phyloP scores from a whole-genome alignment of 139 green algal genomes.

The Desmodesmus armatus region DNA sequence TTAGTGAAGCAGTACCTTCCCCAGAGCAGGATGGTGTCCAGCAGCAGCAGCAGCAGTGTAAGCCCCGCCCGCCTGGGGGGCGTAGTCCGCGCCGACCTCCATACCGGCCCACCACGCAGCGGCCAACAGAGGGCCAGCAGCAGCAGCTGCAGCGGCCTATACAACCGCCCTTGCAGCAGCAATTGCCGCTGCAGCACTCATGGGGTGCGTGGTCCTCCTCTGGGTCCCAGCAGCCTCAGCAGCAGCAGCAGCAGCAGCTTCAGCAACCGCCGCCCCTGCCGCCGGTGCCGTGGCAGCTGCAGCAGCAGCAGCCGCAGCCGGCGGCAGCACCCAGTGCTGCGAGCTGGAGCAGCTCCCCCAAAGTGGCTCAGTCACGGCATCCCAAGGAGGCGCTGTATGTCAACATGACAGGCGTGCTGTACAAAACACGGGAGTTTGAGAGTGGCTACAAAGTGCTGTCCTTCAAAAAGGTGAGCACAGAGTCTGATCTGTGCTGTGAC shows the following conservation, averaged over 20 bases:
- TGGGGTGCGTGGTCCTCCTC: background rate
- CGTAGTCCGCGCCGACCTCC: background rate
- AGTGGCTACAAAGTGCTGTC: too few relatives aligned
- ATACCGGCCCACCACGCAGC: background rate
- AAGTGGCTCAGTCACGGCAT: too few relatives aligned
- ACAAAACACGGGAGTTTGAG: too few relatives aligned
- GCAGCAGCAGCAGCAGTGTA: background rate
- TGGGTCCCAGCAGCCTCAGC: background rate
- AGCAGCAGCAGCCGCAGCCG: background rate
- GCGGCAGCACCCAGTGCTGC: constrained; percentile 12
- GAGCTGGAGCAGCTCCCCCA: too few relatives aligned
- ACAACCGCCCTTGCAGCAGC: background rate
- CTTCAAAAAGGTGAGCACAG: too few relatives aligned
- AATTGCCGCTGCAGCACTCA: background rate
- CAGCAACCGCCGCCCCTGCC: background rate
- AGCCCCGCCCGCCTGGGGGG: background rate
- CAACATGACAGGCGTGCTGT: too few relatives aligned
- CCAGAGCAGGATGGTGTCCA: background rate
- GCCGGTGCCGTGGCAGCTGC: background rate
- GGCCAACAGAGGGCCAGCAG: background rate
- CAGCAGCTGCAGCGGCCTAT: background rate
- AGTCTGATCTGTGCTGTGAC: too few relatives aligned
- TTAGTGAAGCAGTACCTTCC: background rate
- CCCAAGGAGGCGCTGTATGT: too few relatives aligned
- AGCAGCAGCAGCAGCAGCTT: constrained; percentile 1